Evolutionary conservation across 2,329 filamentous ascomycete species (phyloP).

Genomic region (Chalara sp.): DNA sequence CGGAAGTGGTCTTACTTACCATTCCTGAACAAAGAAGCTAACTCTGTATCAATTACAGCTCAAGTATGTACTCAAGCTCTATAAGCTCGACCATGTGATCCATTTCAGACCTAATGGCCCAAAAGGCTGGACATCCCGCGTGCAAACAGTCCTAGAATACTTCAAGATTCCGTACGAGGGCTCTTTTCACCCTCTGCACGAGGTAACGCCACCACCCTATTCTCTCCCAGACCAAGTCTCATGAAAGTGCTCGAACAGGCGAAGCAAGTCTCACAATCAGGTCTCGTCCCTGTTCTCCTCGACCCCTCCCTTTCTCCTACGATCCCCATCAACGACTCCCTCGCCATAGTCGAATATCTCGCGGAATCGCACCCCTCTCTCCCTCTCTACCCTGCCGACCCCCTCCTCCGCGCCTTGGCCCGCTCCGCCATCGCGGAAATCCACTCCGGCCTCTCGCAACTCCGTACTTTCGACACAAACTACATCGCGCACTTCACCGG

Average conservation of each 20-base stretch:
- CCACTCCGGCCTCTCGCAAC: conserved; percentile 10
- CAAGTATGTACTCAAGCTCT: not conserved
- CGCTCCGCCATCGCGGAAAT: conserved; percentile 12
- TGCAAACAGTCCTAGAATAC: not conserved
- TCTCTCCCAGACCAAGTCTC: not conserved
- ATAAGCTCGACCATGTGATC: not conserved
- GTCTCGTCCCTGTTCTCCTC: conserved; percentile 36
- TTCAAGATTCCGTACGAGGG: not conserved
- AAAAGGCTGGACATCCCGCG: not conserved
- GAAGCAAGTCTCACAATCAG: conserved; percentile 9
- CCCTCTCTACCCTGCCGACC: conserved; percentile 35
- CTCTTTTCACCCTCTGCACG: not conserved
- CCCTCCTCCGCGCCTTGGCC: conserved; percentile 7
- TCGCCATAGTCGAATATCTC: conserved; percentile 41
- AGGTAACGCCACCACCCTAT: not conserved
- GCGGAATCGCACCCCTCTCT: conserved; percentile 33
- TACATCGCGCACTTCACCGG: conserved; percentile 23
- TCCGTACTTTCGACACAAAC: conserved; percentile 10
- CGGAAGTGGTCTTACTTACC: too few species aligned
- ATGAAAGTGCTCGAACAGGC: not conserved
- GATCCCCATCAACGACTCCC: conserved; percentile 38
- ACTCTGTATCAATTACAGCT: not conserved
- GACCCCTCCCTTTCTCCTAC: conserved; percentile 16
- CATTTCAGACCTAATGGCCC: not conserved
- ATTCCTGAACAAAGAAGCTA: too few species aligned